phyloP scores from a whole-genome alignment of 2,329 filamentous ascomycete species.

The Aspergillus piperis region DNA sequence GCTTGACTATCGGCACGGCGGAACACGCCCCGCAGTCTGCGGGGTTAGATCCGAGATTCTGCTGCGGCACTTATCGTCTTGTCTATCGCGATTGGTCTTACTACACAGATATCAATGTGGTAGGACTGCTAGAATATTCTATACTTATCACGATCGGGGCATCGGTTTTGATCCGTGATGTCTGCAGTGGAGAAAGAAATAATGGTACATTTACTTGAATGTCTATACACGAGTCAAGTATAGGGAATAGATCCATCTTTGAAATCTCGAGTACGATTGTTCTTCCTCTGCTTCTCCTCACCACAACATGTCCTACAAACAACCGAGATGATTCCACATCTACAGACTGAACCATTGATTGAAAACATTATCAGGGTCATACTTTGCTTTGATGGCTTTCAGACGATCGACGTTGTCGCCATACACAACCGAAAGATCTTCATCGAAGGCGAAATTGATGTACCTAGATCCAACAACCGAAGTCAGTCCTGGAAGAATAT shows the following conservation, averaged over 20 bases:
- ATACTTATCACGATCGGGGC: no score
- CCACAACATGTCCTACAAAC: no score
- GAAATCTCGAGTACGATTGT: no score
- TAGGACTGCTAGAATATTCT: no score
- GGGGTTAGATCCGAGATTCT: not conserved
- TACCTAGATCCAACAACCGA: not conserved
- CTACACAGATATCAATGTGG: no score
- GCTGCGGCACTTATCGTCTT: not conserved
- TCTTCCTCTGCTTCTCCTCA: no score
- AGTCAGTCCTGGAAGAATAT: not conserved
- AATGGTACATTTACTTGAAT: no score
- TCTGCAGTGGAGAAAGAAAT: no score
- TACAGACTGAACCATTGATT: not conserved
- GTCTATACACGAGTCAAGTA: no score
- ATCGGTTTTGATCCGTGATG: no score
- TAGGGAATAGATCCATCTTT: no score
- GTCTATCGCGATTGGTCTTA: no score
- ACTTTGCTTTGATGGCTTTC: slow-evolving; percentile 1
- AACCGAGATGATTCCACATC: not conserved
- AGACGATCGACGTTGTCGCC: slow-evolving; percentile 6
- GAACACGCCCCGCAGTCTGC: not conserved
- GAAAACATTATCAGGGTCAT: slow-evolving; percentile 2
- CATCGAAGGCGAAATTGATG: slow-evolving; percentile 6
- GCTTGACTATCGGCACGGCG: not conserved
- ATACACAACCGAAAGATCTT: not conserved